Base-by-base conservation (phyloP, 768 basidiomycete genomes). In the Bullera alba region DNA sequence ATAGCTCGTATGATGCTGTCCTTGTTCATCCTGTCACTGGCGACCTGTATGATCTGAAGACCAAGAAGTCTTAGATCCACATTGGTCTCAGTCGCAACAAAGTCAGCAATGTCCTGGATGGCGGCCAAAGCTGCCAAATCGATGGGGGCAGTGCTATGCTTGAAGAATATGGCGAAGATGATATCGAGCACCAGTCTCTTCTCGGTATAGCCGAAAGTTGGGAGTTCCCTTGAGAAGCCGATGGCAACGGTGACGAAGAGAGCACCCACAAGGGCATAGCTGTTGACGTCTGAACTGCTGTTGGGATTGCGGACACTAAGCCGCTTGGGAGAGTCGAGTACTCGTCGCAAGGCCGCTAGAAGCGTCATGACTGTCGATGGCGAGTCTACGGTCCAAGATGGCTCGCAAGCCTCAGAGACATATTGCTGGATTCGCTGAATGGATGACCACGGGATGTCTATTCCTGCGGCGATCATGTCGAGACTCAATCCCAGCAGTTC, bases 381-480 rank as follows among this genome's bases (percentile, higher is more conserved):
- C 21, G 38, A 34, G 1, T 56, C 56, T n/a, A 46, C 32, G 3
- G 49, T 15, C 58, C 61, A 63, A 0, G 65, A 61, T 2, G 55
- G 17, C 15, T 46, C 42, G 19, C 61, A 60, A 14, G 43, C 36
- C 3, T 61, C 56, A 8, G 65, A 61, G 14, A 63, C 61, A 42
- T 66, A 61, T 43, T 61, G 65, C 28, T 66, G 65, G 48, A 66
- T 58, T 4, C 57, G 37, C 39, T 66, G 65, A 4, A 54, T 54
- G 8, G 30, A 22, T 0, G 30, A 23, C 51, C 56, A 66, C 1
- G 36, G 30, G 16, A 67, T 53, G 4, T 17, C 21, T 5, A 64
- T 44, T 2, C 58, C 62, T 14, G 42, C 16, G 12, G 65, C 45
- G 4, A 67, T 43, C 56, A 60, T 58, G 27, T 62, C 50, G 17